These are phyloP conservation scores for Blastomyces percursus DNA, from an alignment of 2,329 filamentous ascomycete species.

Conservation along the genomic window DNA sequence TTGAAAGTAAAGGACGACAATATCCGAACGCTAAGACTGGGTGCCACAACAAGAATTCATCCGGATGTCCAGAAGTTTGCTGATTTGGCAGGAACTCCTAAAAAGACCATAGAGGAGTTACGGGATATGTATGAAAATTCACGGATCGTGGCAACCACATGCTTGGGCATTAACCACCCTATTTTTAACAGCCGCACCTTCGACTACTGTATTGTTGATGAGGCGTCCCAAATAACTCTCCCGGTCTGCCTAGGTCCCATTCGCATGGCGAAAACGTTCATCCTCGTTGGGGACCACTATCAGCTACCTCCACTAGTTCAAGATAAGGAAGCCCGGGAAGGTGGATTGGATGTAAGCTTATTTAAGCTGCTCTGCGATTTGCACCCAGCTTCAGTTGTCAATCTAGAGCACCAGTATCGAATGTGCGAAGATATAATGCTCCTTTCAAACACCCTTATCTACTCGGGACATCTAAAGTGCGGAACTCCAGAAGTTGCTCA, in stretches of 20 bases:
- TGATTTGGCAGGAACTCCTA: slow-evolving; percentile 62
- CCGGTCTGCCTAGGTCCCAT: slow-evolving; percentile 92
- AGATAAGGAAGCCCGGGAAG: slow-evolving; percentile 74
- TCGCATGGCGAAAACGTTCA: slow-evolving; percentile 81
- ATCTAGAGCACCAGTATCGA: slow-evolving; percentile 88
- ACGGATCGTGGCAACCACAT: slow-evolving; percentile 88
- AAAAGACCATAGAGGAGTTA: slow-evolving; percentile 70
- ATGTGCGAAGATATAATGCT: slow-evolving; percentile 98
- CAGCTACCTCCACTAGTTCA: slow-evolving; percentile 90
- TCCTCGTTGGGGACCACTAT: slow-evolving; percentile 92
- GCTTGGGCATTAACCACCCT: slow-evolving; percentile 78
- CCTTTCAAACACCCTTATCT: slow-evolving; percentile 85
- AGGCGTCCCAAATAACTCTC: slow-evolving; percentile 93
- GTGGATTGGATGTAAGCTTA: slow-evolving; percentile 81
- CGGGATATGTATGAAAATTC: slow-evolving; percentile 72
- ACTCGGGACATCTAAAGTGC: slow-evolving; percentile 80
- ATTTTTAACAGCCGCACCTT: slow-evolving; percentile 83
- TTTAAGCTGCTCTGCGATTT: slow-evolving; percentile 88
- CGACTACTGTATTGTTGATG: slow-evolving; percentile 97
- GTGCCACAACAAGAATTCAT: slow-evolving; percentile 74
- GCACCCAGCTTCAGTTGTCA: slow-evolving; percentile 79
- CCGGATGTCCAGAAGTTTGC: slow-evolving; percentile 78
- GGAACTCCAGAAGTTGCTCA: slow-evolving; percentile 66
- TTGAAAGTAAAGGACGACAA: slow-evolving; percentile 75
- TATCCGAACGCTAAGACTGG: slow-evolving; percentile 73